Evolutionary conservation across 2,329 filamentous ascomycete species (phyloP), one percentile per base, ranked within the genome.

Genomic region (Plectosphaerella sp.): DNA sequence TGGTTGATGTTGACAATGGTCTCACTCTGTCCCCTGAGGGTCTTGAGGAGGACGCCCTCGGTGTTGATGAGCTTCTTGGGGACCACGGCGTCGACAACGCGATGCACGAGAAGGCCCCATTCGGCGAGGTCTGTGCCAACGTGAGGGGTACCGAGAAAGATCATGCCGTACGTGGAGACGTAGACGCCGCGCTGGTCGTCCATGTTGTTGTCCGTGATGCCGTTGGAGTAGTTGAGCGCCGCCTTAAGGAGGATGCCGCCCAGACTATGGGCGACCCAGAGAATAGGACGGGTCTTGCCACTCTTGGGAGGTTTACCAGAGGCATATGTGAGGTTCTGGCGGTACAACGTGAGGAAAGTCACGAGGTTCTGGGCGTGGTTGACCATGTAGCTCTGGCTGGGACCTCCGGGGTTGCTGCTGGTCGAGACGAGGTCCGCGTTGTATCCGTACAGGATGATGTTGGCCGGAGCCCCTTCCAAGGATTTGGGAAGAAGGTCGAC

Each of bases 141-240:
- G 64, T 91, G 88, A 7, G 88, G 88, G 14, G 88, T 92, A 14
- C 88, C 88, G 25, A 92, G 75, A 64, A 92, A 92, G 35, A 91
- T 75, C 52, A 91, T 81, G 22, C 84, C 88, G 61, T 86, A 91
- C 0, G 88, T 91, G 1, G 86, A 90, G 10, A 90, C 78, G 58
- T 80, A 90, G 49, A 91, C 81, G 11, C 85, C 86, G 18, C 86
- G 79, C 36, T 83, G 76, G 51, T 87, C 78, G 54, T 88, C 81
- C 37, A 84, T 79, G 58, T 82, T 77, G 52, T 79, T 76, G 41
- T 76, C 77, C 8, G 73, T 75, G 12, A 88, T 64, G 59, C 83
- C 85, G 58, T 81, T 79, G 45, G 84, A 87, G 63, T 87, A 84
- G 48, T 88, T 76, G 47, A 91, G 70, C 2, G 86, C 84, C 46